Conservation (phyloP, 2,329 filamentous ascomycete genomes). For the Epichloe gansuensis region DNA sequence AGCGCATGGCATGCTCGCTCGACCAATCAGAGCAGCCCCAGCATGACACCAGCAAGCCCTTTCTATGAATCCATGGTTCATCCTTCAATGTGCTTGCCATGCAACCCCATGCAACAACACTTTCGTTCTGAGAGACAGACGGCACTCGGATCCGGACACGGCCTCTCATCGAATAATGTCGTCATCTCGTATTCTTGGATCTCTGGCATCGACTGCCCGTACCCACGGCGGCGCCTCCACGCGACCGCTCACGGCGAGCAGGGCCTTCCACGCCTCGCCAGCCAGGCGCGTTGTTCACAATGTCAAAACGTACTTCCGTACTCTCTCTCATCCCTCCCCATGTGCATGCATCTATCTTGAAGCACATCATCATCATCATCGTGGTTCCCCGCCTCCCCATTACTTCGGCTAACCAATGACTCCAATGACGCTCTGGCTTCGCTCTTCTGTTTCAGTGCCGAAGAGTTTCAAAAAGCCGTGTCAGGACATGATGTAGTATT, state of each 20-base stretch:
- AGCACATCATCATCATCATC: no score
- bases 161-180: background rate
- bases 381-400: no score
- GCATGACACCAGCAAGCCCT: background rate
- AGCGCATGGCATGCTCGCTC: background rate
- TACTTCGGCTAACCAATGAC: no score
- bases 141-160: background rate
- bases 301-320: slow-evolving; percentile 21
- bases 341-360: no score
- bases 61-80: background rate
- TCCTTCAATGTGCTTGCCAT: no score
- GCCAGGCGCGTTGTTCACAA: slow-evolving; percentile 34
- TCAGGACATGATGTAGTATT: slow-evolving; percentile 47
- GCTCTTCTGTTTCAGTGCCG: slow-evolving; percentile 30
- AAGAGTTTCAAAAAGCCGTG: slow-evolving; percentile 45
- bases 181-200: background rate
- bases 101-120: no score
- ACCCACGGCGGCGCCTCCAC: background rate
- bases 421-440: background rate
- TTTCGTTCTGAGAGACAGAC: background rate
- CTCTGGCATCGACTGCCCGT: slow-evolving; percentile 1
- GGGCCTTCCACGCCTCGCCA: slow-evolving; percentile 24
- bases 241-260: slow-evolving; percentile 2
- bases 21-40: background rate
- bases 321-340: no score